Evolutionary conservation across 352 stramenopile species (phyloP).

Genomic region (Halophytophthora batemanensis): DNA sequence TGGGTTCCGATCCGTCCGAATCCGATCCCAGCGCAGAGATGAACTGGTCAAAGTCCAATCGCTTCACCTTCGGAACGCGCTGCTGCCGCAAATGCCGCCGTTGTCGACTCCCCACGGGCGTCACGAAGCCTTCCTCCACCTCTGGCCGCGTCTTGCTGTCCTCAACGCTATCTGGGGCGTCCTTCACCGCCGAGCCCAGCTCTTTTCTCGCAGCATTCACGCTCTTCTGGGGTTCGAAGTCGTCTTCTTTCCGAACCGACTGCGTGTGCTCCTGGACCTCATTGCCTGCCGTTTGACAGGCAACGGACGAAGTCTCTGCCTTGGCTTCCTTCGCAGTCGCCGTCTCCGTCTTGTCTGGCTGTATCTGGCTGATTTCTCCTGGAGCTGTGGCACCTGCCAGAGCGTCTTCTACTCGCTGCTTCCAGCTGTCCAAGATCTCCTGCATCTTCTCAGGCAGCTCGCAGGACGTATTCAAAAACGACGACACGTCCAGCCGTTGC

Average conservation of each 20-base stretch:
- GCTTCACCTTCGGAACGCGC: background rate
- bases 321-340: background rate
- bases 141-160: background rate
- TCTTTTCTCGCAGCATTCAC: background rate
- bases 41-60: slow-evolving; percentile 9
- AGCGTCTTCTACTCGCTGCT: slow-evolving; percentile 47
- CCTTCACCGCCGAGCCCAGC: background rate
- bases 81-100: background rate
- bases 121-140: background rate
- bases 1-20: background rate
- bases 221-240: background rate
- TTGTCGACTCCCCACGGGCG: background rate
- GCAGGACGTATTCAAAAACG: slow-evolving; percentile 51
- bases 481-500: slow-evolving; percentile 34
- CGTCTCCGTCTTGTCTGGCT: slow-evolving; percentile 1
- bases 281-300: background rate
- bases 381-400: slow-evolving; percentile 7
- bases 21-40: background rate
- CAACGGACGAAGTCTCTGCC: background rate
- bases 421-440: slow-evolving; percentile 64
- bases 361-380: background rate
- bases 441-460: slow-evolving; percentile 55
- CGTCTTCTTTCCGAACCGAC: too few relatives aligned
- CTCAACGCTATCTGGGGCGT: background rate
- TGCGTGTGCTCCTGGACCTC: background rate